Percentiles rank a stretch among this genome's conserved stretches.
Evolutionary conservation across 768 basidiomycete genomes (phyloP).

Genomic region (Fomitopsis serialis): DNA sequence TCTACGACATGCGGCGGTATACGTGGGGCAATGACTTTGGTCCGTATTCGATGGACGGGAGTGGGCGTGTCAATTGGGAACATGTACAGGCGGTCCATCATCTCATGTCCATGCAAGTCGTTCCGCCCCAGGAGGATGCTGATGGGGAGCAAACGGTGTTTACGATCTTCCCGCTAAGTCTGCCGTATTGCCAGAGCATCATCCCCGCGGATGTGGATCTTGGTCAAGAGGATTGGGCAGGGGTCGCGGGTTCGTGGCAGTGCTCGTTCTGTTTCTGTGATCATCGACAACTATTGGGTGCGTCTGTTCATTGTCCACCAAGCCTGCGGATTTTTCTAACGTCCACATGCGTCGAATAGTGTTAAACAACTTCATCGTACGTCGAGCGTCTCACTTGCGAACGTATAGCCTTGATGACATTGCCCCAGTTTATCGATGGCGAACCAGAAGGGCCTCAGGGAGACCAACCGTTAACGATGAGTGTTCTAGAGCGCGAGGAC

Average conservation of each 20-base stretch:
- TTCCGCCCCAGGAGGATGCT: slow-evolving; percentile 26
- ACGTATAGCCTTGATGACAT: background rate
- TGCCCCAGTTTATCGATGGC: background rate
- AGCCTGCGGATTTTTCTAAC: background rate
- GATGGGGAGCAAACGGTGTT: slow-evolving; percentile 8
- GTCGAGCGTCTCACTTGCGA: slow-evolving; percentile 1
- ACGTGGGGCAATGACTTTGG: slow-evolving; percentile 45
- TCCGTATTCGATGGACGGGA: slow-evolving; percentile 44
- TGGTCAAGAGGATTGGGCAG: slow-evolving; percentile 49
- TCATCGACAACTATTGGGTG: slow-evolving; percentile 60
- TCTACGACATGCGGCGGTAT: slow-evolving; percentile 63
- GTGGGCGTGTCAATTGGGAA: slow-evolving; percentile 50
- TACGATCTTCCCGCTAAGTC: slow-evolving; percentile 40
- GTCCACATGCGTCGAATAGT: background rate
- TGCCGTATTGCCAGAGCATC: slow-evolving; percentile 49
- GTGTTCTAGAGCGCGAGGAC: slow-evolving; percentile 44
- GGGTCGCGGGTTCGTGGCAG: slow-evolving; percentile 53
- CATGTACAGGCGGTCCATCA: slow-evolving; percentile 54
- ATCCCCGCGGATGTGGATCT: slow-evolving; percentile 35
- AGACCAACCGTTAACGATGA: slow-evolving; percentile 30
- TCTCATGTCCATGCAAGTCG: slow-evolving; percentile 47
- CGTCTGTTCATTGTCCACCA: slow-evolving; percentile 20
- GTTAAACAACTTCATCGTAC: slow-evolving; percentile 39
- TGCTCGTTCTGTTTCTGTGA: slow-evolving; percentile 67
- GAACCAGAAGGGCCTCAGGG: background rate